These are phyloP conservation scores for Lactifluus pinguis DNA, from an alignment of 768 basidiomycete genomes.

Conservation along the genomic window DNA sequence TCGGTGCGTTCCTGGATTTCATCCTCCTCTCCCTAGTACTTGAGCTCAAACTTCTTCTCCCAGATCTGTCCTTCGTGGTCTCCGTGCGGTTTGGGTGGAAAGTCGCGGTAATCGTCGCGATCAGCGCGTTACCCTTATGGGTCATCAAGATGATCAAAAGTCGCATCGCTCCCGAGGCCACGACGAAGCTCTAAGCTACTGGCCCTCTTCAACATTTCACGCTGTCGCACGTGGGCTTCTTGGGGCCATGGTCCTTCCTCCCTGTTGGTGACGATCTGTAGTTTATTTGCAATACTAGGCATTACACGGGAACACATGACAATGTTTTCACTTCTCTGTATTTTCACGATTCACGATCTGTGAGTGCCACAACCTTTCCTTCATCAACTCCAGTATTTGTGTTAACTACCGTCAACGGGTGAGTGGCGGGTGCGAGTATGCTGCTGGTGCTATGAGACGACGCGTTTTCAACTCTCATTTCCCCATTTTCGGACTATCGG, in stretches of 20 bases:
- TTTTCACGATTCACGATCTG: not conserved
- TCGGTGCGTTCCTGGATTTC: slow-evolving; percentile 50
- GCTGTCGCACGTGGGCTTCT: not conserved
- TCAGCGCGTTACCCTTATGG: slow-evolving; percentile 88
- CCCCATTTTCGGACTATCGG: too few species aligned
- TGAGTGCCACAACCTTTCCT: not conserved
- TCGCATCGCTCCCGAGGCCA: slow-evolving; percentile 84
- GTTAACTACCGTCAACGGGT: not conserved
- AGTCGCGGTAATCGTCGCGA: slow-evolving; percentile 87
- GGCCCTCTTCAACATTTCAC: not conserved
- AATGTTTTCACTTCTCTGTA: not conserved
- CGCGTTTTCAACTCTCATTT: too few species aligned
- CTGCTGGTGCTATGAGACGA: too few species aligned
- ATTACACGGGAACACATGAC: not conserved
- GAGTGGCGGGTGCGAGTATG: not conserved
- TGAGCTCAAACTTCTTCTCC: not conserved
- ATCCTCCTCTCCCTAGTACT: not conserved
- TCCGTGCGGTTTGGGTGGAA: slow-evolving; percentile 89
- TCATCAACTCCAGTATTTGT: not conserved
- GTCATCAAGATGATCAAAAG: slow-evolving; percentile 82
- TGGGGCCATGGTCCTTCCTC: too few species aligned
- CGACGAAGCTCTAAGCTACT: slow-evolving; percentile 73
- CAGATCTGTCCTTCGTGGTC: slow-evolving; percentile 89
- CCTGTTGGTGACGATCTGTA: slow-evolving; percentile 1
- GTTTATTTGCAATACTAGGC: slow-evolving; percentile 1